A percentile compares a stretch with the other conserved stretches of the same genome.
These are phyloP conservation scores for Epichloe gansuensis DNA, from an alignment of 2,329 filamentous ascomycete species.

Conservation along the genomic window DNA sequence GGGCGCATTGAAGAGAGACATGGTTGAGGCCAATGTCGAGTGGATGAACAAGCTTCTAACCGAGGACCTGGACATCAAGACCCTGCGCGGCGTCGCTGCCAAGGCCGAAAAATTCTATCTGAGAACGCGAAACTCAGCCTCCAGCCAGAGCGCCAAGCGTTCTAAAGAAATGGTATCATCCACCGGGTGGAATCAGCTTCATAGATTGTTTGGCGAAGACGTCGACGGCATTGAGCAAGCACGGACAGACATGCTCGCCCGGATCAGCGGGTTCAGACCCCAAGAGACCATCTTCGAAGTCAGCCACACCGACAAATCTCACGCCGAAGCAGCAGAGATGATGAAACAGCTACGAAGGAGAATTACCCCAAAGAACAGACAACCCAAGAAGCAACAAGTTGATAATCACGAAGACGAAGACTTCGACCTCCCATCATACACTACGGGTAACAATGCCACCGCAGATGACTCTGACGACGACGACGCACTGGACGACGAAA, in stretches of 20 bases:
- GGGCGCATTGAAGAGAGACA: conserved; percentile 59
- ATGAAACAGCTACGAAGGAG: conserved; percentile 61
- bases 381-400: conserved; percentile 27
- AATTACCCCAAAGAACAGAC: conserved; percentile 45
- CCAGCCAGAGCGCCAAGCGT: conserved; percentile 77
- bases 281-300: conserved; percentile 96
- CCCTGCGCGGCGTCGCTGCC: conserved; percentile 57
- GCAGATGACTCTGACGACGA: conserved; percentile 13
- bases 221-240: conserved; percentile 53
- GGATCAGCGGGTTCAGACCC: conserved; percentile 78
- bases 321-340: conserved; percentile 55
- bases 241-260: conserved; percentile 74
- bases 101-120: conserved; percentile 93
- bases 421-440: conserved; percentile 8
- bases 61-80: conserved; percentile 60
- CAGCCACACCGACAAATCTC: conserved; percentile 55
- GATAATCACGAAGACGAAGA: conserved; percentile 20
- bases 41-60: conserved; percentile 68
- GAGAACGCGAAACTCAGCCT: conserved; percentile 80
- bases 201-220: conserved; percentile 67
- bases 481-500: conserved; percentile 5
- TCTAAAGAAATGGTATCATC: conserved; percentile 64
- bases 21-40: conserved; percentile 64
- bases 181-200: conserved; percentile 59
- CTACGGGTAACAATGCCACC: conserved; percentile 8